phyloP scores from a whole-genome alignment of 2,329 filamentous ascomycete species.

The Drechslera avenae region DNA sequence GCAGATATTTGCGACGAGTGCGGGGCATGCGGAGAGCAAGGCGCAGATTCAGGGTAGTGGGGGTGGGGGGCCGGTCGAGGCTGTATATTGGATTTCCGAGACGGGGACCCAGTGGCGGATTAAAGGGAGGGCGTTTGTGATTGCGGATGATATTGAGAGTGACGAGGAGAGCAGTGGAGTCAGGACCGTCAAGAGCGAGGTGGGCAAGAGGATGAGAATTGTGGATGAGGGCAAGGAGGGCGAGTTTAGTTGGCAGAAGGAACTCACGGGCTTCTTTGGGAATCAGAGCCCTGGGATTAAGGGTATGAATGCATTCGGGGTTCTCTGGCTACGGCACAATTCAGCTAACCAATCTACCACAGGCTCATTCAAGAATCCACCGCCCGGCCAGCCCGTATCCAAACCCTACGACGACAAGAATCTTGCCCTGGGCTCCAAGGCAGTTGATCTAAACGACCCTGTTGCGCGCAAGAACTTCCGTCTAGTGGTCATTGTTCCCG shows the following conservation, averaged over 20 bases:
- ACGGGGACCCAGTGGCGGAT: constrained; percentile 82
- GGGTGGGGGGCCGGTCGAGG: constrained; percentile 76
- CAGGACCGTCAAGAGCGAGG: constrained; percentile 62
- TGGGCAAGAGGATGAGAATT: constrained; percentile 68
- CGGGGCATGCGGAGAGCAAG: constrained; percentile 52
- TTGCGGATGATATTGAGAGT: constrained; percentile 70
- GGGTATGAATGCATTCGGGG: constrained; percentile 52
- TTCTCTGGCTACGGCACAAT: too few relatives aligned
- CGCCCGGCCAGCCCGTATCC: constrained; percentile 54
- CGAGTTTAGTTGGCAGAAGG: constrained; percentile 77
- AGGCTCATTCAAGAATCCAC: constrained; percentile 69
- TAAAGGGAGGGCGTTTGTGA: constrained; percentile 74
- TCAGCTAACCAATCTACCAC: too few relatives aligned
- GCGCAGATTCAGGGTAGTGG: constrained; percentile 58
- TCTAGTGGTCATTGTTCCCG: constrained; percentile 83
- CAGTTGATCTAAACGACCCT: constrained; percentile 71
- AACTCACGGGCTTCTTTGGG: constrained; percentile 87
- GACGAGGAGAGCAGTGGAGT: constrained; percentile 60
- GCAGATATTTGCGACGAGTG: constrained; percentile 66
- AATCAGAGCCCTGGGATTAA: constrained; percentile 83
- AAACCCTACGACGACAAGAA: constrained; percentile 53
- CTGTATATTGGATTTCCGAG: constrained; percentile 78
- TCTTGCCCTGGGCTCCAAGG: constrained; percentile 63
- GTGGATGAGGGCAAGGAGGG: constrained; percentile 51
- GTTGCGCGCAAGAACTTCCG: constrained; percentile 77